Conservation (phyloP, 805 yeast species). For the Nakazawaea ernobii region DNA sequence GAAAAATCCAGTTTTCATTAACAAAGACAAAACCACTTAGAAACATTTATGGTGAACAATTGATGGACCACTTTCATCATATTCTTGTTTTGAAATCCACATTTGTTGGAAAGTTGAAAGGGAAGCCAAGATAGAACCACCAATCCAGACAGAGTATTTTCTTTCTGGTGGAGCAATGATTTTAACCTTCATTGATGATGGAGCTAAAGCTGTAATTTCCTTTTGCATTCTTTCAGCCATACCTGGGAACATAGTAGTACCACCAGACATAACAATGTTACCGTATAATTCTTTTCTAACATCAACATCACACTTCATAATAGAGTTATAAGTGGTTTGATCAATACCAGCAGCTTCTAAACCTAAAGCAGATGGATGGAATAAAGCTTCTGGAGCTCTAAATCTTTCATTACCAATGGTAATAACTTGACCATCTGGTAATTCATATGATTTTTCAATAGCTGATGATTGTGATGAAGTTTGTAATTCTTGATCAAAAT, state of each 20-base stretch:
- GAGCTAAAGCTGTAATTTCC: slow-evolving; percentile 99
- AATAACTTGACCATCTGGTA: slow-evolving; percentile 99
- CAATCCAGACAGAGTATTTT: slow-evolving; percentile 99
- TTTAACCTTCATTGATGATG: slow-evolving; percentile 99
- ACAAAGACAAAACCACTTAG: too few relatives aligned
- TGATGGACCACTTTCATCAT: slow-evolving; percentile 99
- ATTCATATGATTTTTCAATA: slow-evolving; percentile 97
- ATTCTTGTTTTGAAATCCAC: slow-evolving; percentile 99
- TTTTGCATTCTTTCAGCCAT: slow-evolving; percentile 99
- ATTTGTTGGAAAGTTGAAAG: slow-evolving; percentile 99
- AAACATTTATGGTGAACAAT: slow-evolving; percentile 96
- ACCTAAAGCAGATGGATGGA: slow-evolving; percentile 92
- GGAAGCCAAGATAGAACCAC: slow-evolving; percentile 99
- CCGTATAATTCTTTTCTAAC: slow-evolving; percentile 98
- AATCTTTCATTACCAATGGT: slow-evolving; percentile 99
- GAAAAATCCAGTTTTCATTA: neutral
- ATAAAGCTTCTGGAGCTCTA: slow-evolving; percentile 99
- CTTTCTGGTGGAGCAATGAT: slow-evolving; percentile 99
- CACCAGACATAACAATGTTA: slow-evolving; percentile 99
- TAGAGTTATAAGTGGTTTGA: slow-evolving; percentile 92
- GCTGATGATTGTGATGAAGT: slow-evolving; percentile 98
- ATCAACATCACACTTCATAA: slow-evolving; percentile 98
- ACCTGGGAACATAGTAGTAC: slow-evolving; percentile 99
- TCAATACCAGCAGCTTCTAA: slow-evolving; percentile 98
- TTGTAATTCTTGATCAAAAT: slow-evolving; percentile 99